Base-by-base conservation (phyloP, 164 flowering plant genomes). In the Macadamia integrifolia region DNA sequence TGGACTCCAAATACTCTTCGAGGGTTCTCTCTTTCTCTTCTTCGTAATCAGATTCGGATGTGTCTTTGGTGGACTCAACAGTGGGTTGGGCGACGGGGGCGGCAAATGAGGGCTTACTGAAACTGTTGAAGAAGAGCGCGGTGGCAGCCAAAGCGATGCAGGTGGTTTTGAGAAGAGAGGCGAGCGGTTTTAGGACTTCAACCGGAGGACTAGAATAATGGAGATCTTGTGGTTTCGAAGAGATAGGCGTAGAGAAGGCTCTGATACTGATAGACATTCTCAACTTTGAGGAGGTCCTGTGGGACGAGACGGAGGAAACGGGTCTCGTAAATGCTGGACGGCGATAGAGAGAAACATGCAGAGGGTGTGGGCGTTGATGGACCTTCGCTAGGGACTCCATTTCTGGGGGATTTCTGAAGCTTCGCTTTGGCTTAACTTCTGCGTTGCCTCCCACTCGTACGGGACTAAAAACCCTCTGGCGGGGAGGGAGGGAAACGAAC, bases 101-200 rank as follows among this genome's bases (percentile, higher is more conserved):
- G 14, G 92, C 90, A 32, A 80, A 30, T 4, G 79, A 74, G 28
- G 83, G 86, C 42, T 76, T 79, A 53, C 62, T 66, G 74, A 86
- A 73, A 30, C 85, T 80, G n/a, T 65, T 31, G 61, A 88, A 66
- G 81, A 89, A 71, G 29, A 90, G 58, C 1, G 88, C 84, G 29
- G 87, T 77, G 62, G 85, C 74, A 57, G 84, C 77, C 14, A 83
- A 61, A 18, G 81, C 56, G 61, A 86, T 14, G 30, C 76, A 78
- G 40, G 86, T 71, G 77, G 86, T 67, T 74, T 53, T 53, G 57
- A 53, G 57, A 4, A 53, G 6, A 14, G 57, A 53, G 57, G 57
- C 13, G 15, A 53, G 18, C n/a, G 57, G 57, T 53, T 53, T 53
- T 53, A 53, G n/a, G 57, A 1, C 15, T 53, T 53, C 57, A 17